Percentiles rank a stretch among this genome's conserved stretches.
These are phyloP conservation scores for Neospora caninum DNA, from an alignment of 169 alveolate species.

Conservation along the genomic window DNA sequence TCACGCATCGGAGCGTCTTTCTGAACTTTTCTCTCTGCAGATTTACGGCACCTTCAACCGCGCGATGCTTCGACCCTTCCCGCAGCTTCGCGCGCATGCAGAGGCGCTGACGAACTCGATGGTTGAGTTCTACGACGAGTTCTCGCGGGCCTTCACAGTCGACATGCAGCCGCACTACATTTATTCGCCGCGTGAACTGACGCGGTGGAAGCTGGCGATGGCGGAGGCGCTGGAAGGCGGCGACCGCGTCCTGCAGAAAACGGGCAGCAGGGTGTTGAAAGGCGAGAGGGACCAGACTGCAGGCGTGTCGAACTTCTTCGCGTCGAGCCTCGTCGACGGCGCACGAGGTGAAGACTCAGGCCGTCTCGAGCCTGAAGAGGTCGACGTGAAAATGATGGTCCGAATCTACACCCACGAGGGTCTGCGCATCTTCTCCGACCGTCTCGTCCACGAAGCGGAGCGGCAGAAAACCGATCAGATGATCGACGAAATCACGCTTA, in stretches of 20 bases:
- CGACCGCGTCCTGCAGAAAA: neutral
- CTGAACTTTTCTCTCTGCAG: neutral
- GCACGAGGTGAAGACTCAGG: neutral
- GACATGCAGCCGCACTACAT: slow-evolving; percentile 97
- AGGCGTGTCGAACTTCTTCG: slow-evolving; percentile 9
- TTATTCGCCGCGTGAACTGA: slow-evolving; percentile 98
- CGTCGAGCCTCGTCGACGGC: slow-evolving; percentile 4
- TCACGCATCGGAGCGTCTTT: too few relatives aligned
- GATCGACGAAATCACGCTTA: slow-evolving; percentile 87
- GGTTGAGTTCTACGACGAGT: slow-evolving; percentile 96
- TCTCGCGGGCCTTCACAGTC: slow-evolving; percentile 92
- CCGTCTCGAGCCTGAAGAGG: slow-evolving; percentile 47
- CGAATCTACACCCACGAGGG: slow-evolving; percentile 96
- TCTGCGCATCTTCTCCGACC: slow-evolving; percentile 95
- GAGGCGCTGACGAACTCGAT: slow-evolving; percentile 95
- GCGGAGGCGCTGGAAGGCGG: slow-evolving; percentile 63
- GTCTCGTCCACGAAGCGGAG: slow-evolving; percentile 93
- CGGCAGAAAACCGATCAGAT: slow-evolving; percentile 93
- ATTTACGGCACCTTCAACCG: slow-evolving; percentile 94
- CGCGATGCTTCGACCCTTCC: slow-evolving; percentile 87
- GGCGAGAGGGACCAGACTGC: slow-evolving; percentile 23
- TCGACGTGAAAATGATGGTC: slow-evolving; percentile 79
- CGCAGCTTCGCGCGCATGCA: slow-evolving; percentile 78
- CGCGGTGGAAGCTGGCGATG: slow-evolving; percentile 92
- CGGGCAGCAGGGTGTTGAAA: neutral